Evolutionary conservation across 1,139 yeast species (phyloP), one percentile per base, ranked within the genome.

Genomic region (Suhomyces terraborum): DNA sequence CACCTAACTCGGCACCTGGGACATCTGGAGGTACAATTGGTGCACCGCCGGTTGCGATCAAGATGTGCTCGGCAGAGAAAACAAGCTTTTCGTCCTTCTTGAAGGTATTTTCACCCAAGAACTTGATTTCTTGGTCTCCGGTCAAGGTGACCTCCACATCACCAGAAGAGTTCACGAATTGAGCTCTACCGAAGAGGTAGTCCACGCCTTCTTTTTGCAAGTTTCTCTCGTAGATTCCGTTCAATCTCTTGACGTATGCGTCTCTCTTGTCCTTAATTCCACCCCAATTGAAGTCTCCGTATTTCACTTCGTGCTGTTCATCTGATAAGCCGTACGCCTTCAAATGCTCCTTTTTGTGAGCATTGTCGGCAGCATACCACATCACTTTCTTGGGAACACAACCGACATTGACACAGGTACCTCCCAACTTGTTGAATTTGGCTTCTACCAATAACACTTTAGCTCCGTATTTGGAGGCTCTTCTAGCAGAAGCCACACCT

Each of bases 331-430:
- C 96, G 60, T 93, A 93, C 47, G 85, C 88, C 50, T 77, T 71
- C 48, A 95, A 93, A 42, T 88, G 85, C 40, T 73, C 69, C 51
- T 84, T 71, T 57, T 80, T 81, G 49, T 80, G 79, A 17, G 97
- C 97, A 63, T 87, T 69, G 54, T 89, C 96, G 24, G 93, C 83
- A 16, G 97, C 96, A 53, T 89, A 82, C 98, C 98, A 93, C 98
- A 93, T 91, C 38, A 94, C 89, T 64, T 93, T 93, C 75, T 93
- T 93, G 35, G 99, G 99, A 27, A 93, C 98, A 75, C 99, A 93
- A 13, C 99, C 99, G 32, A 91, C 98, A 62, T 94, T 94, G 51
- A 94, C 99, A 77, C 99, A 93, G 35, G 99, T 94, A 31, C 99
- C 99, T 42, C 98, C 98, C 65, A 94, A 76, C 53, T 66, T 69